Percentiles rank a stretch among this genome's conserved stretches.
phyloP scores from a whole-genome alignment of 1,284 basidiomycete genomes.

The Ceraceosorus bombacis region DNA sequence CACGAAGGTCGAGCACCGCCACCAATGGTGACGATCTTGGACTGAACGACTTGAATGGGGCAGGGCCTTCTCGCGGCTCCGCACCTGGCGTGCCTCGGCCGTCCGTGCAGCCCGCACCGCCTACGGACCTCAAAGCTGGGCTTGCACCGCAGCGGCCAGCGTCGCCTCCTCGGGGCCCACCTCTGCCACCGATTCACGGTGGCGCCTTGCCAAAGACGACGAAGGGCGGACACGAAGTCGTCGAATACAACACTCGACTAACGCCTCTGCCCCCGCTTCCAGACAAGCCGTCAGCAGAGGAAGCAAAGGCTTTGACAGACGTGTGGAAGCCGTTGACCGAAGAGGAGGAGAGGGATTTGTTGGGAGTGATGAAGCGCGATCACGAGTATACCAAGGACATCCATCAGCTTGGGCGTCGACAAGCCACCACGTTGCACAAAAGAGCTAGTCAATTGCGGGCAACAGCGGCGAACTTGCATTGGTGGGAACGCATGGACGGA shows the following conservation, averaged over 20 bases:
- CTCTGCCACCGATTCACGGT: constrained; percentile 42
- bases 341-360: constrained; percentile 53
- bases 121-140: background rate
- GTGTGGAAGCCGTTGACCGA: constrained; percentile 51
- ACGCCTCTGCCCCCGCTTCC: constrained; percentile 57
- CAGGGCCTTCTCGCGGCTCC: no score
- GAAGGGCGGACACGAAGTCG: constrained; percentile 52
- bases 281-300: constrained; percentile 20
- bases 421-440: constrained; percentile 27
- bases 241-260: constrained; percentile 61
- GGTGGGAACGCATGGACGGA: constrained; percentile 38
- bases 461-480: constrained; percentile 27
- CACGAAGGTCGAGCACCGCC: background rate
- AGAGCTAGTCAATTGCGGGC: constrained; percentile 29
- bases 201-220: constrained; percentile 41
- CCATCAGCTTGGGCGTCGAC: constrained; percentile 32
- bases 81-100: no score
- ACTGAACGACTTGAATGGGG: background rate
- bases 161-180: constrained; percentile 3
- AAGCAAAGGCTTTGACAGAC: background rate
- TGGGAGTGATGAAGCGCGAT: constrained; percentile 57
- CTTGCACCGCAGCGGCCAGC: background rate
- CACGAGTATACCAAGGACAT: constrained; percentile 51
- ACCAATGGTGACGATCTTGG: background rate
- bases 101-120: no score